phyloP scores from a whole-genome alignment of 495 filamentous ascomycete genomes.

The Daldinia grandis region DNA sequence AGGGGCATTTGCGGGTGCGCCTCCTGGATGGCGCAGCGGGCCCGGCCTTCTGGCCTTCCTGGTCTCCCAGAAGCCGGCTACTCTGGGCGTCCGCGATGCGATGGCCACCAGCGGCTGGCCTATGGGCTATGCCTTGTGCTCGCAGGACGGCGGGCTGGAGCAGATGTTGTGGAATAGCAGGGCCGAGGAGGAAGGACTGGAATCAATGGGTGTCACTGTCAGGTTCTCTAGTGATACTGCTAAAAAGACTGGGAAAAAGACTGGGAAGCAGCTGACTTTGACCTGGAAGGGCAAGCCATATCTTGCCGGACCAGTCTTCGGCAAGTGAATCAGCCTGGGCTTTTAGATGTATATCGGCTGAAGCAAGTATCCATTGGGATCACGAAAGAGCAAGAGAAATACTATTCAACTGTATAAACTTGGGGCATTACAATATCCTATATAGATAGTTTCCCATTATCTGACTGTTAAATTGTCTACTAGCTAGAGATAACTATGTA shows the following conservation, averaged over 20 bases:
- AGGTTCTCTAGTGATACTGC: constrained; percentile 52
- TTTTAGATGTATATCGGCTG: background rate
- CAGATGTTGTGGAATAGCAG: constrained; percentile 76
- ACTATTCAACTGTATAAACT: background rate
- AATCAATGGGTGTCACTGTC: constrained; percentile 67
- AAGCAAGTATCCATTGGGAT: too few relatives aligned
- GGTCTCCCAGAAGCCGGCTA: constrained; percentile 58
- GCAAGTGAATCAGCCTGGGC: background rate
- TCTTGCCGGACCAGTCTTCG: background rate
- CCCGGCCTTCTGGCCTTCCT: constrained; percentile 69
- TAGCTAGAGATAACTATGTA: background rate
- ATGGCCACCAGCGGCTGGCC: constrained; percentile 72
- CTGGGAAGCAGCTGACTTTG: constrained; percentile 53
- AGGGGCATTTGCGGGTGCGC: constrained; percentile 76
- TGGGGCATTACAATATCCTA: background rate
- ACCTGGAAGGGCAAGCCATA: constrained; percentile 65
- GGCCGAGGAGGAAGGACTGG: constrained; percentile 70
- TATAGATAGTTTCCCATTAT: background rate
- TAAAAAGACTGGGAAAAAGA: constrained; percentile 34
- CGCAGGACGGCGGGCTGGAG: constrained; percentile 57
- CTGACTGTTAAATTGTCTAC: background rate
- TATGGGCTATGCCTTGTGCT: constrained; percentile 65
- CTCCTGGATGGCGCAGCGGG: constrained; percentile 70
- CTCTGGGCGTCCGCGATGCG: constrained; percentile 68
- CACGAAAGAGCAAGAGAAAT: background rate